Evolutionary conservation across 192 early-diverging fungal genomes (phyloP).

Genomic region (Podila clonocystis): DNA sequence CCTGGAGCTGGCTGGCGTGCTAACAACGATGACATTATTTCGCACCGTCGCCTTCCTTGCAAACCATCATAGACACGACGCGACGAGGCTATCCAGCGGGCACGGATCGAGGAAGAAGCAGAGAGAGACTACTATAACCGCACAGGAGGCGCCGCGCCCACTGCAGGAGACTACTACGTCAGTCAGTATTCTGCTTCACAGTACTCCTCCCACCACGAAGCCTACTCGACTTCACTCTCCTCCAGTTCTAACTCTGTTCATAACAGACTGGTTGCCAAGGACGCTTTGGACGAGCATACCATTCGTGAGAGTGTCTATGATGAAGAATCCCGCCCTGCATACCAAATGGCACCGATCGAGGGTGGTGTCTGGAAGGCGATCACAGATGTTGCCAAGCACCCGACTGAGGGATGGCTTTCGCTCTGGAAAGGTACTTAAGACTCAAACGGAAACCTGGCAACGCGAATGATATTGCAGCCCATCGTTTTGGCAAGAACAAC

Average conservation of each 20-base stretch:
- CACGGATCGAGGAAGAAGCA: constrained; percentile 11
- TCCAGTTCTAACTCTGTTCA: neutral
- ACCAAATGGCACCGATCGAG: constrained; percentile 73
- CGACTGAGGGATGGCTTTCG: constrained; percentile 71
- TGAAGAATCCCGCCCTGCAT: constrained; percentile 64
- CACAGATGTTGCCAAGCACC: constrained; percentile 63
- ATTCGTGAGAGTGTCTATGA: constrained; percentile 61
- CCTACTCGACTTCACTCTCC: neutral
- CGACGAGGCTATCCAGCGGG: constrained; percentile 19
- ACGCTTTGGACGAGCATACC: constrained; percentile 59
- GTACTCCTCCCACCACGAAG: neutral
- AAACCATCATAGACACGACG: constrained; percentile 16
- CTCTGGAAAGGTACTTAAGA: constrained; percentile 60
- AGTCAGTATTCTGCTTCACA: constrained; percentile 12
- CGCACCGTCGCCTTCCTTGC: neutral
- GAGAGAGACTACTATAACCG: constrained; percentile 40
- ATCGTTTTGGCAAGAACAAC: too few relatives aligned
- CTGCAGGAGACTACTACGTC: constrained; percentile 25
- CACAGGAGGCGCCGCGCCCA: constrained; percentile 11
- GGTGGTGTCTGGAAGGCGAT: constrained; percentile 70
- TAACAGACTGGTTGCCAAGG: neutral
- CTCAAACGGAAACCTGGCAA: neutral
- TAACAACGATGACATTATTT: too few relatives aligned
- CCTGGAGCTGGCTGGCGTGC: too few relatives aligned
- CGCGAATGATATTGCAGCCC: too few relatives aligned